Evolutionary conservation across 148 eudicot species (phyloP).

Genomic region (Persicaria maculosa): DNA sequence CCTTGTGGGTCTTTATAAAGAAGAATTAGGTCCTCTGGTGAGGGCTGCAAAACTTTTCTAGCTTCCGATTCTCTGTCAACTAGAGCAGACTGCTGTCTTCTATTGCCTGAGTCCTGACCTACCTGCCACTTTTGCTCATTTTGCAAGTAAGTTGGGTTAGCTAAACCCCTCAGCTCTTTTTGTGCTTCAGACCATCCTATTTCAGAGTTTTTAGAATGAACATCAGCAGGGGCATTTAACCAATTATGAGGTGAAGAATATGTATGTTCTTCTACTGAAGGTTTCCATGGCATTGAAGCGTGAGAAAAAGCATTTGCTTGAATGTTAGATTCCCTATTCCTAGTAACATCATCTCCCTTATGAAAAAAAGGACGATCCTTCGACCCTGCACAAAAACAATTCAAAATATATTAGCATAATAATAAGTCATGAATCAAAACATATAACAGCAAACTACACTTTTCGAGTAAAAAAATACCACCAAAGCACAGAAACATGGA

Average conservation of each 20-base stretch:
- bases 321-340: conserved; percentile 28
- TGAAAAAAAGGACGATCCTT: conserved; percentile 22
- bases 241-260: conserved; percentile 28
- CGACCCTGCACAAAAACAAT: conserved; percentile 29
- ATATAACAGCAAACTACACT: neutral
- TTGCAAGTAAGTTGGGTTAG: conserved; percentile 28
- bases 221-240: conserved; percentile 33
- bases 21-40: conserved; percentile 85
- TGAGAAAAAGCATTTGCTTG: conserved; percentile 36
- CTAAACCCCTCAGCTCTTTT: conserved; percentile 31
- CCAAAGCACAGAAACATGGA: no score
- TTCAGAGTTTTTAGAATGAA: conserved; percentile 29
- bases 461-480: no score
- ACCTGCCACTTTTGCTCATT: conserved; percentile 33
- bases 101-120: conserved; percentile 34
- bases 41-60: conserved; percentile 34
- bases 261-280: conserved; percentile 28
- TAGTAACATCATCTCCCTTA: conserved; percentile 34
- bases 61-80: conserved; percentile 50
- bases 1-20: conserved; percentile 90
- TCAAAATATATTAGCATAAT: neutral
- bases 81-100: conserved; percentile 40
- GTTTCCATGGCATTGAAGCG: conserved; percentile 42
- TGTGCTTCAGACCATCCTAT: conserved; percentile 42
- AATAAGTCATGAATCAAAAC: neutral